Conservation (phyloP, 2,329 filamentous ascomycete species). For the Aspergillus brunneoviolaceus region DNA sequence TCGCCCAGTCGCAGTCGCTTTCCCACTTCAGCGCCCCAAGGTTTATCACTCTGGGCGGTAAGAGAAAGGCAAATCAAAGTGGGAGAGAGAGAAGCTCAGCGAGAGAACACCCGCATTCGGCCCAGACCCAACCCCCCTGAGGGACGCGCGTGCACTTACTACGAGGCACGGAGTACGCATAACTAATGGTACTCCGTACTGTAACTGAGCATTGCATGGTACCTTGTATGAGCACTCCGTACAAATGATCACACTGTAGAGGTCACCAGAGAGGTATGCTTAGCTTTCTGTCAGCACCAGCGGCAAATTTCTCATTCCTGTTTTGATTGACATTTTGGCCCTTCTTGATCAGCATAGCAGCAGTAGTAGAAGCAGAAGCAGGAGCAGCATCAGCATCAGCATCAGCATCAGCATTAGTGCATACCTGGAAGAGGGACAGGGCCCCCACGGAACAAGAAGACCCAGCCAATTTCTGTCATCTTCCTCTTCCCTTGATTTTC, state of each 20-base stretch:
- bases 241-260: too few species aligned
- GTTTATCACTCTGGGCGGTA: slow-evolving; percentile 9
- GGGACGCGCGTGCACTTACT: slow-evolving; percentile 22
- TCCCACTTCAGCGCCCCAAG: slow-evolving; percentile 1
- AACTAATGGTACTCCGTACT: too few species aligned
- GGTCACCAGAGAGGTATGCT: too few species aligned
- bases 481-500: neutral
- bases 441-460: neutral
- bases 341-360: neutral
- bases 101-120: slow-evolving; percentile 16
- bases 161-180: neutral
- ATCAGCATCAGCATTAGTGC: neutral
- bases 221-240: too few species aligned
- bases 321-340: neutral
- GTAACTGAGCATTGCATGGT: too few species aligned
- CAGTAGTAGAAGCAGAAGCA: neutral
- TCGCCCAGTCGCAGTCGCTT: slow-evolving; percentile 1
- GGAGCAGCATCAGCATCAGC: too few species aligned
- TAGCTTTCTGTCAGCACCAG: too few species aligned
- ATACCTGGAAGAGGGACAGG: neutral
- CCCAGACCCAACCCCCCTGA: slow-evolving; percentile 22
- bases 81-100: slow-evolving; percentile 4
- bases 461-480: neutral
- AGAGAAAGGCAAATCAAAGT: slow-evolving; percentile 15
- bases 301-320: too few species aligned